Base-by-base conservation (phyloP, 805 yeast genomes). In the Candida easanensis region DNA sequence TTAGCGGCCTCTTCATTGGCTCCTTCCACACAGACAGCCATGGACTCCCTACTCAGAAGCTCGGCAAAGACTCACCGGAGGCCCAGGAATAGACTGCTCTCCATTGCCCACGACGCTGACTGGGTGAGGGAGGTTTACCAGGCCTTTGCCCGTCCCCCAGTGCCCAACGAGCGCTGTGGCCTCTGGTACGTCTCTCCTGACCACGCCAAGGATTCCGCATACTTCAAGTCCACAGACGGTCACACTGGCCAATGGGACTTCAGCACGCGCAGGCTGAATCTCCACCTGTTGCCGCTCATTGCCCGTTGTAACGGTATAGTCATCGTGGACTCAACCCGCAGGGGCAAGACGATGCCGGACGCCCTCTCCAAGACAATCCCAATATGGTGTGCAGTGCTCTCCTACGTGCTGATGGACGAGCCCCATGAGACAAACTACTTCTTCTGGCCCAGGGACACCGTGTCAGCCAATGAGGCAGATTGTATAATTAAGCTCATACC, bases 181-280 rank as follows among this genome's bases (percentile, higher is more conserved):
- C 57, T 77, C 13, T 89, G 97, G 97, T 89, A 89, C 53, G 77
- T 82, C 4, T 68, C 75, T 0, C 80, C 84, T 0, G 42, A 47
- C 0, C 36, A 51, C 0, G 66, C 63, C 19, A 34, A 42, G 0
- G 78, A 74, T 4, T 70, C 82, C 0, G 76, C 82, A 15, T 88
- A 89, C 56, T 89, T 89, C 66, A 89, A 89, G 57, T 84, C 95
- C 20, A 89, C 97, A 0, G 97, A 89, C 64, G 97, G 97, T 0
- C 97, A 89, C 56, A 80, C 79, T 0, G 74, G 76, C 42, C 81
- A 86, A 50, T 89, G 96, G 96, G 72, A 74, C 25, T 88, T 89
- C 54, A 82, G 88, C 26, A 62, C 78, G 15, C 69, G 95, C 38
- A 64, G 97, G 35, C 64, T 88, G 30, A 89, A 89, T 61, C 66